Conservation (phyloP, 2,329 filamentous ascomycete genomes). For the Pseudopyricularia javanii region DNA sequence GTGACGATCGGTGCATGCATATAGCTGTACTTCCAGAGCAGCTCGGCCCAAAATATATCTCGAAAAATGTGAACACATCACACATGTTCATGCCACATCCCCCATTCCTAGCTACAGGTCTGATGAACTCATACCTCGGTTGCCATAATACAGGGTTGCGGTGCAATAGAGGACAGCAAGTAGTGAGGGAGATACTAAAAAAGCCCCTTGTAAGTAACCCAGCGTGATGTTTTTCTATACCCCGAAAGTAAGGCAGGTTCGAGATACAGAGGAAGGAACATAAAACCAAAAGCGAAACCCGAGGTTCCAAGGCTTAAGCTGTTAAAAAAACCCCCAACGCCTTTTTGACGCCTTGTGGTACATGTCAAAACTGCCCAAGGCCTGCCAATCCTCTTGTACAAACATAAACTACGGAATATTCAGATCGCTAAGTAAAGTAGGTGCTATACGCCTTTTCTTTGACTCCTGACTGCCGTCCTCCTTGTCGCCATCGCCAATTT, state of each 20-base stretch:
- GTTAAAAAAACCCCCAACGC: not conserved
- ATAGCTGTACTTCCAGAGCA: too few species aligned
- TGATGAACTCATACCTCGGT: too few species aligned
- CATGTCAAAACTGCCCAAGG: not conserved
- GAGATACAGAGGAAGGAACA: not conserved
- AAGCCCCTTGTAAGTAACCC: not conserved
- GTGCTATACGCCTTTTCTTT: conserved; percentile 61
- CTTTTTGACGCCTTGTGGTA: not conserved
- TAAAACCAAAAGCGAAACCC: not conserved
- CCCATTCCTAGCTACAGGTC: too few species aligned
- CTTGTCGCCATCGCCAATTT: conserved; percentile 41
- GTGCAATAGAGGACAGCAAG: too few species aligned
- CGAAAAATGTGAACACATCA: too few species aligned
- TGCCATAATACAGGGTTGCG: too few species aligned
- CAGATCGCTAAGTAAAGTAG: conserved; percentile 38
- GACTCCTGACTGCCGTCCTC: conserved; percentile 36
- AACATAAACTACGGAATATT: not conserved
- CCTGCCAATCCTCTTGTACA: not conserved
- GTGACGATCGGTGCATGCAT: too few species aligned
- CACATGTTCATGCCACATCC: too few species aligned
- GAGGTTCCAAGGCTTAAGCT: not conserved
- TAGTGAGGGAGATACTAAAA: too few species aligned
- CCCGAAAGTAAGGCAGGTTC: not conserved
- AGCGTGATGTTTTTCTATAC: not conserved
- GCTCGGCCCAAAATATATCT: too few species aligned